Percentiles rank a stretch among this genome's conserved stretches.
phyloP scores from a whole-genome alignment of 371 early-diverging fungal species.

The Ordospora colligata region DNA sequence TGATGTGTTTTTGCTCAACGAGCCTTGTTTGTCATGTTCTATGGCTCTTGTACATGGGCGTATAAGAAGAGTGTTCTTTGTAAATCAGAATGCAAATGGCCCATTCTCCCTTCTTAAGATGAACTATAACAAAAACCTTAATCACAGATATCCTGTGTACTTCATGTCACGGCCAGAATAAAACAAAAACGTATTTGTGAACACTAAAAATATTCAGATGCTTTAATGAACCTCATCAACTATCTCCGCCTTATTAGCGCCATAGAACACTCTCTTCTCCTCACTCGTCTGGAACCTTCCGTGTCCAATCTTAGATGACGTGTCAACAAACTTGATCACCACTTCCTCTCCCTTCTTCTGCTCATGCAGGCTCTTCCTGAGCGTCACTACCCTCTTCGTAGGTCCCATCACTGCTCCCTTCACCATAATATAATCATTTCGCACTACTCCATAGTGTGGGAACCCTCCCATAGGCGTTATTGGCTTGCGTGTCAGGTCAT shows the following conservation, averaged over 20 bases:
- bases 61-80: conserved; percentile 39
- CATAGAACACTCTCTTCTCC: conserved; percentile 91
- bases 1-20: conserved; percentile 35
- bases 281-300: conserved; percentile 98
- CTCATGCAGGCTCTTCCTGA: conserved; percentile 94
- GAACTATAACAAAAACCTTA: conserved; percentile 36
- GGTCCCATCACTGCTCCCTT: conserved; percentile 95
- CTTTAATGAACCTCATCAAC: conserved; percentile 49
- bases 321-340: conserved; percentile 91
- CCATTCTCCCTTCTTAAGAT: conserved; percentile 22
- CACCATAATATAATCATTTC: conserved; percentile 93
- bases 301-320: conserved; percentile 97
- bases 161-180: background rate
- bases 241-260: conserved; percentile 61
- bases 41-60: conserved; percentile 56
- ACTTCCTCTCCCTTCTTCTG: conserved; percentile 88
- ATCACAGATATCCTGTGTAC: conserved; percentile 49
- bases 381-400: conserved; percentile 89
- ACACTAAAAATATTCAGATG: background rate
- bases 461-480: conserved; percentile 98
- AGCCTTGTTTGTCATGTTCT: conserved; percentile 53
- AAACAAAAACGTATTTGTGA: background rate
- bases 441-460: conserved; percentile 94
- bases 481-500: conserved; percentile 85
- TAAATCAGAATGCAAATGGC: background rate